These are phyloP conservation scores for Scheffersomyces parashehatae DNA, from an alignment of 1,139 yeast genomes.

Conservation along the genomic window DNA sequence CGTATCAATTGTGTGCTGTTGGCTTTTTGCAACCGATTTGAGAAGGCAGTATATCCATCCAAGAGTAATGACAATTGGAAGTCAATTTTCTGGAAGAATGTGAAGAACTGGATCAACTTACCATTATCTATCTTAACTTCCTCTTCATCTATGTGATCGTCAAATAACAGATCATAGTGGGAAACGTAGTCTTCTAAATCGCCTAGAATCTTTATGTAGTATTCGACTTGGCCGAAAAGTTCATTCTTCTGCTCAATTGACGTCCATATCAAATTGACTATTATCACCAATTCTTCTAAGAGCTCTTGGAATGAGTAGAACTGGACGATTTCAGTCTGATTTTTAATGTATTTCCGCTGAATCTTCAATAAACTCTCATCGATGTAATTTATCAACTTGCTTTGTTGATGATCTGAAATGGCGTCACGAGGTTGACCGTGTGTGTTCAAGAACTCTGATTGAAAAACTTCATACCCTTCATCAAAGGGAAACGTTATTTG, in stretches of 20 bases:
- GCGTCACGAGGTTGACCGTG: constrained; percentile 2
- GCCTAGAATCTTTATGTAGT: constrained; percentile 60
- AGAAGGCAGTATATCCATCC: constrained; percentile 30
- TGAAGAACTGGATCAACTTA: constrained; percentile 30
- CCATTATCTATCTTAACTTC: constrained; percentile 12
- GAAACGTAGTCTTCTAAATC: constrained; percentile 64
- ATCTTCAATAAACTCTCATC: constrained; percentile 59
- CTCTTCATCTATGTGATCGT: neutral
- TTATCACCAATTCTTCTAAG: constrained; percentile 13
- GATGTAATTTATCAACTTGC: constrained; percentile 57
- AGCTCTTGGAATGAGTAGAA: constrained; percentile 18
- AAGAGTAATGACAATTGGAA: constrained; percentile 40
- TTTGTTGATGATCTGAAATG: constrained; percentile 40
- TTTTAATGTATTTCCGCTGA: constrained; percentile 66
- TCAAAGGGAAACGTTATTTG: constrained; percentile 33
- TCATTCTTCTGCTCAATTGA: constrained; percentile 19
- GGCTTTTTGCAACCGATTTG: constrained; percentile 7
- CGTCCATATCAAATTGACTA: constrained; percentile 18
- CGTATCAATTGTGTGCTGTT: constrained; percentile 49
- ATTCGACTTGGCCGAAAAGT: constrained; percentile 59
- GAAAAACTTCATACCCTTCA: constrained; percentile 20
- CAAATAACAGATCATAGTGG: constrained; percentile 33
- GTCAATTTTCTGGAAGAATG: constrained; percentile 44
- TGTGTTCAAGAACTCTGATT: constrained; percentile 10
- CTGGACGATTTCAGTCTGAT: constrained; percentile 41